Evolutionary conservation across 1,284 basidiomycete genomes (phyloP).

Genomic region (Tilletia horrida): DNA sequence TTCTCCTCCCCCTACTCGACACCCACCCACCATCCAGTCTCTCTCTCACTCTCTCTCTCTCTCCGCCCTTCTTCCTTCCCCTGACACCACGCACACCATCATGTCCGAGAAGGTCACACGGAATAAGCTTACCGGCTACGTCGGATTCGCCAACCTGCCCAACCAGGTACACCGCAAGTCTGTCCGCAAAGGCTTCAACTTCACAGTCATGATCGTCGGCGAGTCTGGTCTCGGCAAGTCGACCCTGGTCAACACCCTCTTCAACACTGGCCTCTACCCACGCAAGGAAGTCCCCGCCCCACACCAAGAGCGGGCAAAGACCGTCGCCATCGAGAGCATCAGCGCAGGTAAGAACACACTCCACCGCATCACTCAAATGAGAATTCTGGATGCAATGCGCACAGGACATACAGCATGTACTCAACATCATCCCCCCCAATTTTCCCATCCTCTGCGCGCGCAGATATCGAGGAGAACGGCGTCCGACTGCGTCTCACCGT

Average conservation of each 20-base stretch:
- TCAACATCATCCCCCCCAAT: not conserved
- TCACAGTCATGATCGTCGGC: slow-evolving; percentile 53
- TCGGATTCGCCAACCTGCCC: slow-evolving; percentile 53
- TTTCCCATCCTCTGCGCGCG: not conserved
- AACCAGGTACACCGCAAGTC: slow-evolving; percentile 53
- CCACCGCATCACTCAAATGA: not conserved
- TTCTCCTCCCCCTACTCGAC: not conserved
- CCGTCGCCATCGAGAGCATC: slow-evolving; percentile 53
- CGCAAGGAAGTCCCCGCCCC: slow-evolving; percentile 50
- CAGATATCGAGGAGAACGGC: slow-evolving; percentile 54
- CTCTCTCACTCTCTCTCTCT: not conserved
- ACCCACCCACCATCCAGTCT: not conserved
- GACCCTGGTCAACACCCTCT: slow-evolving; percentile 54
- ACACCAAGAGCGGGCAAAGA: slow-evolving; percentile 48
- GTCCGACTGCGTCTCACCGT: slow-evolving; percentile 53
- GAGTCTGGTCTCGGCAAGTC: slow-evolving; percentile 55
- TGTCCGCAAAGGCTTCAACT: slow-evolving; percentile 52
- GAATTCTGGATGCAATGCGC: not conserved
- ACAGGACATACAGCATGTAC: not conserved
- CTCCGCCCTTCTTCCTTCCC: not conserved
- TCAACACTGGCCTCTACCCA: slow-evolving; percentile 54
- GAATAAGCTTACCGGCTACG: slow-evolving; percentile 52
- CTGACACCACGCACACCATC: not conserved
- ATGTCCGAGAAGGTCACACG: slow-evolving; percentile 17
- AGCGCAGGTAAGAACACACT: slow-evolving; percentile 40